Evolutionary conservation across 805 yeast species (phyloP).

Genomic region (Ogataea siamensis): DNA sequence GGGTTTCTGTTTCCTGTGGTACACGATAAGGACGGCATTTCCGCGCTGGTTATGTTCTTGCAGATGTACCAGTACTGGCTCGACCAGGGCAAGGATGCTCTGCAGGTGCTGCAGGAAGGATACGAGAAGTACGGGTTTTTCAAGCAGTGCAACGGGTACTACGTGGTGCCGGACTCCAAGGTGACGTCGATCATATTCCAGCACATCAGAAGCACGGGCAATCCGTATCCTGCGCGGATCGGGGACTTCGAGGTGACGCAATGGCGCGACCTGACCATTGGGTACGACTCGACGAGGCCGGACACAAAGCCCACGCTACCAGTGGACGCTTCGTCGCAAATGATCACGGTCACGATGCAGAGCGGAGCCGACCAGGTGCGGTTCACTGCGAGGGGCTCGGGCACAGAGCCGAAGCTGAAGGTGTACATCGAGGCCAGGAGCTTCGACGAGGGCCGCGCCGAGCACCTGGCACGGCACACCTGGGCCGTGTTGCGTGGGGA

Average conservation of each 20-base stretch:
- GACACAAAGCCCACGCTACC: slow-evolving; percentile 66
- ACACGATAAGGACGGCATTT: slow-evolving; percentile 90
- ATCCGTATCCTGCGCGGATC: slow-evolving; percentile 44
- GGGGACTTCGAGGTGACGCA: slow-evolving; percentile 56
- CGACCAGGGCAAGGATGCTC: slow-evolving; percentile 36
- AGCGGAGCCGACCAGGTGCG: slow-evolving; percentile 45
- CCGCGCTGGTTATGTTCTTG: slow-evolving; percentile 73
- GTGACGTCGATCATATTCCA: slow-evolving; percentile 56
- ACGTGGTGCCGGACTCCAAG: slow-evolving; percentile 54
- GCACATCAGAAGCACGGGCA: slow-evolving; percentile 33
- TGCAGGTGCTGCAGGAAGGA: slow-evolving; percentile 55
- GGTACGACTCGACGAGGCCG: slow-evolving; percentile 68
- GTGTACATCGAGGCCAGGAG: slow-evolving; percentile 83
- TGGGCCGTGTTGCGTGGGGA: slow-evolving; percentile 59
- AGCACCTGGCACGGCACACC: slow-evolving; percentile 51
- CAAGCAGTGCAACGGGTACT: slow-evolving; percentile 86
- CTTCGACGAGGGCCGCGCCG: slow-evolving; percentile 44
- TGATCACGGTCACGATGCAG: slow-evolving; percentile 68
- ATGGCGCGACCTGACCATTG: slow-evolving; percentile 85
- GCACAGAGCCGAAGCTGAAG: slow-evolving; percentile 94
- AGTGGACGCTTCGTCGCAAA: slow-evolving; percentile 69
- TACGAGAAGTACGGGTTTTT: slow-evolving; percentile 71
- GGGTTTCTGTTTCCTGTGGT: slow-evolving; percentile 87
- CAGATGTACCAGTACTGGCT: slow-evolving; percentile 62
- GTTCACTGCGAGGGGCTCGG: slow-evolving; percentile 89